These are phyloP conservation scores for Grammothele lineata DNA, from an alignment of 768 basidiomycete species.

Conservation along the genomic window DNA sequence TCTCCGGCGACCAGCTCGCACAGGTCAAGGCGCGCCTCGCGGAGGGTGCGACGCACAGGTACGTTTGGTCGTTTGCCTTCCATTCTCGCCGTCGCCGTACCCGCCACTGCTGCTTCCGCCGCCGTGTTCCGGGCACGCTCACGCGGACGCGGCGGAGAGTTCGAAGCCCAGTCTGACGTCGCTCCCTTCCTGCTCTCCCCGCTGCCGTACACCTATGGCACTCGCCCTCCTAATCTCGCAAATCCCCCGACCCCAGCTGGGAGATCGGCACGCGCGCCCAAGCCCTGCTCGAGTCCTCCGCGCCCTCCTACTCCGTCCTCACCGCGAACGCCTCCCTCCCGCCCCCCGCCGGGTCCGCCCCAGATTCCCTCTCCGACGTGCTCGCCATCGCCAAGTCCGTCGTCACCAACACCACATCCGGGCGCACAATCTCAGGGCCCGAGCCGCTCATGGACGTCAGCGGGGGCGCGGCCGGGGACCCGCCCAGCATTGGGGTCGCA, in stretches of 20 bases:
- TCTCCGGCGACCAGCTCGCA: conserved; percentile 33
- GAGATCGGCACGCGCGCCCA: conserved; percentile 49
- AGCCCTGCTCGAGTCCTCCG: conserved; percentile 47
- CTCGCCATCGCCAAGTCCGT: conserved; percentile 49
- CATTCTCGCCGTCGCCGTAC: not conserved
- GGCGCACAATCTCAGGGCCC: conserved; percentile 39
- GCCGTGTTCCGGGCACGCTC: too few relatives aligned
- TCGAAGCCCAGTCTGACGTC: too few relatives aligned
- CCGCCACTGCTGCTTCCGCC: too few relatives aligned
- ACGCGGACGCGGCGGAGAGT: too few relatives aligned
- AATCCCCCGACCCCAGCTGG: conserved; percentile 47
- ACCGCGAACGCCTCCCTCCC: conserved; percentile 20
- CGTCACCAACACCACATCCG: conserved; percentile 44
- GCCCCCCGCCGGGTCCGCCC: conserved; percentile 23
- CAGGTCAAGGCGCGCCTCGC: conserved; percentile 34
- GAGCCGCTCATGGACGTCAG: conserved; percentile 53
- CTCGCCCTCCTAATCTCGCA: not conserved
- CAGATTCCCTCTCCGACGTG: conserved; percentile 46
- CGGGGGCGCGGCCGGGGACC: conserved; percentile 67
- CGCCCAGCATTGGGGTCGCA: conserved; percentile 70
- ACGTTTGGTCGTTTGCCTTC: conserved; percentile 10
- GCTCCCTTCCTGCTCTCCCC: too few relatives aligned
- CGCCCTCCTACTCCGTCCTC: conserved; percentile 43
- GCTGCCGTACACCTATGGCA: not conserved
- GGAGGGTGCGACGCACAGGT: conserved; percentile 40